Conservation (phyloP, 768 basidiomycete species). For the Tubosaeta sp. region DNA sequence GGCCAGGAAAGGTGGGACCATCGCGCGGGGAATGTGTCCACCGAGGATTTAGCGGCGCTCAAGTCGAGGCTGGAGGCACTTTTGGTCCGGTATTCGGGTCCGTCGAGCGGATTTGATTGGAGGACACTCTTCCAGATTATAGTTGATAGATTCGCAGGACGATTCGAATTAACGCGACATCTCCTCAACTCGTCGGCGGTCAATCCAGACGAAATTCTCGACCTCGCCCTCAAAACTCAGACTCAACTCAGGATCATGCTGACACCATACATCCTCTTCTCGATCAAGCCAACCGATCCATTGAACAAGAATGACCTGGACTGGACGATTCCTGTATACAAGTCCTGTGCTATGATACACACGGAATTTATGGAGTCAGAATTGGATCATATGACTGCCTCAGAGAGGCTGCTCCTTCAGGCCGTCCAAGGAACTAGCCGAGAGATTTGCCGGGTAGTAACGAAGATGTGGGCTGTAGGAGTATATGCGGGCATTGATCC, state of each 20-base stretch:
- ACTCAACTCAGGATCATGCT: constrained; percentile 25
- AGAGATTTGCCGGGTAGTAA: constrained; percentile 40
- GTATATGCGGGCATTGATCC: constrained; percentile 8
- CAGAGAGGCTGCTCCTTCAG: constrained; percentile 21
- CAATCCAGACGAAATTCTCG: constrained; percentile 6
- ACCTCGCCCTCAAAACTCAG: background rate
- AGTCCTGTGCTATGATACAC: background rate
- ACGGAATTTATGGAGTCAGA: background rate
- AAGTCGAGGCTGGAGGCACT: constrained; percentile 1
- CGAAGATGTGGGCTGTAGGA: constrained; percentile 29
- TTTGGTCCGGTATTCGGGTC: background rate
- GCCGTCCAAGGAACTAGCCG: constrained; percentile 29
- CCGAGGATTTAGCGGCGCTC: background rate
- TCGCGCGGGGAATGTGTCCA: background rate
- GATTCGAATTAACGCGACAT: constrained; percentile 24
- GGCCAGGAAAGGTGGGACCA: background rate
- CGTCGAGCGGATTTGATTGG: constrained; percentile 40
- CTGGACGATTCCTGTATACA: constrained; percentile 14
- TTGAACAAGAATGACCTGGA: background rate
- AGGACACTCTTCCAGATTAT: constrained; percentile 33
- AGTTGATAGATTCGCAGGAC: constrained; percentile 27
- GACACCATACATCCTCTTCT: constrained; percentile 5
- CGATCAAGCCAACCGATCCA: background rate
- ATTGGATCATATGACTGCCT: constrained; percentile 8
- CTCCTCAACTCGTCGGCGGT: constrained; percentile 27